A percentile compares a stretch with the other conserved stretches of the same genome.
Conservation (phyloP, 441 rosid genomes). For the Adansonia madagascariensis region DNA sequence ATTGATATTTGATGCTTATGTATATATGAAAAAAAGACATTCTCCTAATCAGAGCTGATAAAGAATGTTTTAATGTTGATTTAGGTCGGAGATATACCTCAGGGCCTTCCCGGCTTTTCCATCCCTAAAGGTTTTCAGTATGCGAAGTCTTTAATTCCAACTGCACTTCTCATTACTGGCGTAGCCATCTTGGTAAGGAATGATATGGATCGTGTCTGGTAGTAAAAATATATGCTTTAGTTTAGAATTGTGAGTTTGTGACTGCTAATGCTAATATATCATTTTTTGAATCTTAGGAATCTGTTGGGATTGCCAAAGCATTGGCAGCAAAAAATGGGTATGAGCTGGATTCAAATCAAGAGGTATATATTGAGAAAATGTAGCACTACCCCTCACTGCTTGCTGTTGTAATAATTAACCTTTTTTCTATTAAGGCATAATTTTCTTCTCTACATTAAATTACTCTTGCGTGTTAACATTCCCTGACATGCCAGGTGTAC, state of each 20-base stretch:
- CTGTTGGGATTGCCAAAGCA: slow-evolving; percentile 97
- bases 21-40: background rate
- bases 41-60: slow-evolving; percentile 22
- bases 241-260: slow-evolving; percentile 2
- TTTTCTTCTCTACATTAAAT: background rate
- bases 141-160: slow-evolving; percentile 74
- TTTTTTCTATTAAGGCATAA: background rate
- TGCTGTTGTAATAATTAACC: background rate
- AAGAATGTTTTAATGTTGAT: slow-evolving; percentile 33
- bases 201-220: slow-evolving; percentile 27
- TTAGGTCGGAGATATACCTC: slow-evolving; percentile 96
- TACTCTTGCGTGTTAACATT: background rate
- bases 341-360: slow-evolving; percentile 89
- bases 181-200: slow-evolving; percentile 93
- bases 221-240: slow-evolving; percentile 21
- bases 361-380: slow-evolving; percentile 52
- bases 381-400: slow-evolving; percentile 16
- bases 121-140: slow-evolving; percentile 66
- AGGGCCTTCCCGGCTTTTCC: slow-evolving; percentile 89
- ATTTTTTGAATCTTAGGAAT: slow-evolving; percentile 60
- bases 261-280: slow-evolving; percentile 19
- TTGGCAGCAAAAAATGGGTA: slow-evolving; percentile 93
- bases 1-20: background rate
- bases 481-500: background rate
- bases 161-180: slow-evolving; percentile 89